Base-by-base conservation (phyloP, 108 stramenopile species). In the Schizochytrium sp. region DNA sequence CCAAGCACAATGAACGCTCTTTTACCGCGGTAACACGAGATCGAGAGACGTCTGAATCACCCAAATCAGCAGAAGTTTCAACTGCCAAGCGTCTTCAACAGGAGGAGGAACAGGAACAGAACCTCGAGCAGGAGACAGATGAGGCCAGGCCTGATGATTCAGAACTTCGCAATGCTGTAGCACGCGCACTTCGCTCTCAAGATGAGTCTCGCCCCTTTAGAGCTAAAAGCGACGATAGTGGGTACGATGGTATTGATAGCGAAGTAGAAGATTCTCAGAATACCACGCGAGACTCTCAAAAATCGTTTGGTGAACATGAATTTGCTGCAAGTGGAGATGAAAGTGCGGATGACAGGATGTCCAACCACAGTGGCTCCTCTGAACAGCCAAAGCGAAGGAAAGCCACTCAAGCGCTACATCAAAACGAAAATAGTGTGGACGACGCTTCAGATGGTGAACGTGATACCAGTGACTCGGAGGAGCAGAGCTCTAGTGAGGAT, bases 231-330 rank as follows among this genome's bases (percentile, higher is more conserved):
- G 76, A 83, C 10, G 76, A 83, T 42, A 83, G 76, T 28, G 76
- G 76, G 55, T 83, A 83, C 53, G 19, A 83, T 55, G 76, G 50
- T 13, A 40, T 83, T 38, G 76, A 83, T n/a, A 83, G 76, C 76
- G 76, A 83, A 5, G 50, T 28, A n/a, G 76, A 83, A 10, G 59
- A 60, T 17, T 60, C 59, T 17, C 59, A 60, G n/a, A 60, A n/a
- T 60, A 60, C 28, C 28, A 28, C 28, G 28, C 28, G 28, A 28
- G 28, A 28, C 28, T 28, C 28, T 28, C 28, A 28, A 28, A 28
- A 28, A 28, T 28, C 28, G 28, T 28, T 28, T 28, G 28, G 28
- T 28, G 28, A 28, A 28, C 28, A 28, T 28, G 28, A 28, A 28
- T 28, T 28, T 28, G 28, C 28, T 28, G 28, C 28, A 28, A 28